Evolutionary conservation across 2,329 filamentous ascomycete genomes (phyloP), one percentile per base, ranked within the genome.

Genomic region (Diaporthe citriasiana): DNA sequence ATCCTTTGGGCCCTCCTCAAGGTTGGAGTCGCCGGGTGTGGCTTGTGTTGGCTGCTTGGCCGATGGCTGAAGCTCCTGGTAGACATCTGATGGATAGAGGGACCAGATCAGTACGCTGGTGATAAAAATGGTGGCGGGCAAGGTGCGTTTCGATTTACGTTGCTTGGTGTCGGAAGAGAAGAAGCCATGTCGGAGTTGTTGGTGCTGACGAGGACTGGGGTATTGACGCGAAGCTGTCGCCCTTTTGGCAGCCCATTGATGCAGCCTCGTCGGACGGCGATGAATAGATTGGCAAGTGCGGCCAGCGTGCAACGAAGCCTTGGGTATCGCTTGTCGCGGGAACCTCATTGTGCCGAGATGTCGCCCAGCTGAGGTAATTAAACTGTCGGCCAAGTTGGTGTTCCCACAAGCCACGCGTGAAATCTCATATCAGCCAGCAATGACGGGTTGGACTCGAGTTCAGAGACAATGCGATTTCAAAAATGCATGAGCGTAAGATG

Each of bases 61-160:
- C 65, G 42, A 72, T 63, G 19, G 59, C 51, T 69, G 73, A 65
- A 63, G 55, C 76, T 73, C 73, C 74, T 74, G 82, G 56, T 81
- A 74, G 76, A 79, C 80, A 78, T 83, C 81, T 79, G 78, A 80
- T 79, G 84, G 84, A 78, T 83, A 84, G 66, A 85, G 79, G 74
- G 81, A 80, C 76, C 82, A 83, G 71, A 83, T 79, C 78, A 85
- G 81, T 77, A 84, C 79, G 70, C 79, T 79, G 77, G 82, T 79
- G 66, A 82, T 73, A 70, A 80, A 70, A n/a, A 82, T 76, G 70
- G 82, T 77, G 70, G 79, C 77, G 71, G 82, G 77, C 55, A 79
- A 75, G 73, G 80, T 77, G 66, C 68, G 60, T 56, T 72, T 73
- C 55, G 60, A 40, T 42, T 63, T 70, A 55, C 38, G 74, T 51